Conservation (phyloP, 2,329 filamentous ascomycete genomes). For the Emergomyces orientalis region DNA sequence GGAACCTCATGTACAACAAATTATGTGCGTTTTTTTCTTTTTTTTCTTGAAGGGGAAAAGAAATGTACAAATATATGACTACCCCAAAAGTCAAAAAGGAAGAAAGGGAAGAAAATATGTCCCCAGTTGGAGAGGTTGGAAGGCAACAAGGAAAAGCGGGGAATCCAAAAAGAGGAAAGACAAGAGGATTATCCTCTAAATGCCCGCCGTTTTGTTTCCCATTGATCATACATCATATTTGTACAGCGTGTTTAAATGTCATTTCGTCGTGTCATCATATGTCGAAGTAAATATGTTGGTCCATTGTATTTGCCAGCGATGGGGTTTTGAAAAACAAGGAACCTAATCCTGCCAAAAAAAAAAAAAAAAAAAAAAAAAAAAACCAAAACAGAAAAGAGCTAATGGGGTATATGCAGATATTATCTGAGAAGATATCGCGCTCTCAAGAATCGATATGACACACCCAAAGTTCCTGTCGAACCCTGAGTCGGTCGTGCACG, state of each 20-base stretch:
- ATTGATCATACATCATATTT: not conserved
- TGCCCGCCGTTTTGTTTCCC: not conserved
- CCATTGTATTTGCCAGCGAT: not conserved
- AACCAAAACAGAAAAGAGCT: not conserved
- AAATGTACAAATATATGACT: not conserved
- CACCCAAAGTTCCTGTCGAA: conserved; percentile 20
- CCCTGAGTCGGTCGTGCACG: conserved; percentile 18
- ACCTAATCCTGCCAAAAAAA: not conserved
- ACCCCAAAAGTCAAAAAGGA: not conserved
- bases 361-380: too few species aligned
- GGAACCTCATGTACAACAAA: conserved; percentile 16
- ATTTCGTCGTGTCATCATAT: conserved; percentile 4
- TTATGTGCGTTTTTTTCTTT: too few species aligned
- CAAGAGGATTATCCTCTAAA: not conserved
- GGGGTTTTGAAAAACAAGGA: not conserved
- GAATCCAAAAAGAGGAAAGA: not conserved
- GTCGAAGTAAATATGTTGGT: not conserved
- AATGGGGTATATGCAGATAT: conserved; percentile 49
- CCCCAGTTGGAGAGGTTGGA: not conserved
- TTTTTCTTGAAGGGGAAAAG: not conserved
- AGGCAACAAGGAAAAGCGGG: not conserved
- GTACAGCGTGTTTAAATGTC: conserved; percentile 2
- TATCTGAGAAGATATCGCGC: conserved; percentile 87
- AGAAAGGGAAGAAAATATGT: not conserved
- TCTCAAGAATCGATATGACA: conserved; percentile 68